Evolutionary conservation across 805 yeast species (phyloP).

Genomic region (Cyberlindnera samutprakarnensis): DNA sequence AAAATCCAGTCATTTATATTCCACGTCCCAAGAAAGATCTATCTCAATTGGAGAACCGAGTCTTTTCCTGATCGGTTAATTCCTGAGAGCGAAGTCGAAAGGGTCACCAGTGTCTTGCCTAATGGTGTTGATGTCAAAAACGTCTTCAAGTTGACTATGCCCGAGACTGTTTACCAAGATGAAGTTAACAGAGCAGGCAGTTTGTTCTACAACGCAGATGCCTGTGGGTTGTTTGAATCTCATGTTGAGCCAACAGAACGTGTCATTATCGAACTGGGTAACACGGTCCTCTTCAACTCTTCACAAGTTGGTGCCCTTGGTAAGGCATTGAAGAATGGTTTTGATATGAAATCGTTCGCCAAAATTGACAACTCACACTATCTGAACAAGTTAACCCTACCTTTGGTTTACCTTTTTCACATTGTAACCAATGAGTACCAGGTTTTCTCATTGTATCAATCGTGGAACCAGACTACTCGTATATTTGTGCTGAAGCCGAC

Average conservation of each 20-base stretch:
- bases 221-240: conserved; percentile 71
- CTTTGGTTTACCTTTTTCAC: conserved; percentile 60
- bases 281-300: conserved; percentile 61
- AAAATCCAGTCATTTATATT: conserved; percentile 68
- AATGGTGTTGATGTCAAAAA: conserved; percentile 44
- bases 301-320: conserved; percentile 77
- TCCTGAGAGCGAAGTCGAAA: conserved; percentile 48
- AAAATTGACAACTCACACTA: conserved; percentile 43
- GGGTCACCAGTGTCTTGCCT: conserved; percentile 58
- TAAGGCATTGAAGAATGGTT: conserved; percentile 78
- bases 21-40: conserved; percentile 68
- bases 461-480: conserved; percentile 46
- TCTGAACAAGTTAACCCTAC: conserved; percentile 46
- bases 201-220: conserved; percentile 50
- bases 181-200: conserved; percentile 55
- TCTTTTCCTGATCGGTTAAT: conserved; percentile 34
- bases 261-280: conserved; percentile 73
- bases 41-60: conserved; percentile 29
- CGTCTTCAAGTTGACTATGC: conserved; percentile 58
- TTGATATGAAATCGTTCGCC: conserved; percentile 51
- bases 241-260: conserved; percentile 61
- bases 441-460: conserved; percentile 56
- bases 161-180: conserved; percentile 51
- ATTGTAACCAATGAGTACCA: conserved; percentile 69
- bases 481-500: conserved; percentile 66